Base-by-base conservation (phyloP, 1,139 yeast species). In the Geotrichum citri-aurantii region DNA sequence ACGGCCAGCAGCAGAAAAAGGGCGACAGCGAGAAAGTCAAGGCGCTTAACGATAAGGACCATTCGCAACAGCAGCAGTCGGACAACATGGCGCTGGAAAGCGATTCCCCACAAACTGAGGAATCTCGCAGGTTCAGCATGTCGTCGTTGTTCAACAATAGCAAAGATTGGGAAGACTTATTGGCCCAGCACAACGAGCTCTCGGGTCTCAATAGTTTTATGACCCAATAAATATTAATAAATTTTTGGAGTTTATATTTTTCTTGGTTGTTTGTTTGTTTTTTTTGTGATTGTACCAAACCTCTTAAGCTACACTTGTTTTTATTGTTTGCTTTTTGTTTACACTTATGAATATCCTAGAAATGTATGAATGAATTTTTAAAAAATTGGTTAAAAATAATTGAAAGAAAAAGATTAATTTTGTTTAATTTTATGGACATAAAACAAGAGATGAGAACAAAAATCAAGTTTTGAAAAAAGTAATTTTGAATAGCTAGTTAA, bases 151-250 rank as follows among this genome's bases (percentile, higher is more conserved):
- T 65, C 52, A 56, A 61, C 17, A 62, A 63, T 5, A 49, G 53
- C 21, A 62, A 63, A 53, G 68, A 66, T 54, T 70, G 73, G 73
- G 71, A 69, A 48, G 72, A 69, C 17, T 65, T 69, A 40, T 54
- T 69, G 42, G 59, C 65, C n/a, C 68, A 68, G 42, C 67, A 69
- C 54, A 63, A 61, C 51, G 72, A 66, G 54, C 57, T 68, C 42
- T 66, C 71, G 6, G 72, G 71, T 4, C 59, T 69, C 51, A 68
- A 62, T 58, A 64, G 66, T 54, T 64, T 66, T 50, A 62, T 65
- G 62, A 57, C 54, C 8, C 60, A 56, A 48, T 59, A 40, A 37
- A 5, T 19, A 5, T 26, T 26, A 5, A 6, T 14, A n/a, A n/a
- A 10, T 31, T 14, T 31, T 31, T 11, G 40, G 5, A 31, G 40